Base-by-base conservation (phyloP, 176 grass and related monocot genomes). In the Aegilops umbellulata region DNA sequence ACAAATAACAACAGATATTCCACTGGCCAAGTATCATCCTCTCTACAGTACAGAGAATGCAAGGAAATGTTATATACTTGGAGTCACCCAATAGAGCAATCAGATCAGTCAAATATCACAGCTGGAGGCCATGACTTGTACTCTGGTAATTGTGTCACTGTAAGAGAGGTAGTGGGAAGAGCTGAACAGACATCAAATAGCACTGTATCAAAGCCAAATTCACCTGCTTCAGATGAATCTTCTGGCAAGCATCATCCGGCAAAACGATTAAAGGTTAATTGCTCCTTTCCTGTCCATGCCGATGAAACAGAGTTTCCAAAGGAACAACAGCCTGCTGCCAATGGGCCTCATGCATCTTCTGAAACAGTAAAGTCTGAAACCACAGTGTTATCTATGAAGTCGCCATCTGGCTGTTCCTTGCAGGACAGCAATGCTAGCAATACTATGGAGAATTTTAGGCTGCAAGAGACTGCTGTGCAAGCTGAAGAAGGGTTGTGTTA, bases 201-300 rank as follows among this genome's bases (percentile, higher is more conserved):
- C 16, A 87, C 65, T 57, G 84, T 89, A 60, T 87, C 80, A 60
- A 74, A 89, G 71, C 74, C 71, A 53, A 35, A 77, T 82, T 91
- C 74, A n/a, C 81, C 84, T 79, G 63, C 78, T 35, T 69, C 84
- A 85, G 39, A 81, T 75, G 82, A 74, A 74, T 71, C 63, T 31
- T 88, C 82, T 51, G 51, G 65, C 44, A 80, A 89, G 84, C 81
- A 83, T 72, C 36, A 34, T 82, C 31, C 74, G 23, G 64, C 53
- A 62, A 91, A 94, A 89, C 84, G 84, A 24, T 38, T 76, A 22
- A 91, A 87, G 60, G 22, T 64, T 82, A 73, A 87, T 78, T 49
- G 42, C 39, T 47, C 76, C 53, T 41, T 5, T 79, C n/a, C 71
- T 88, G 30, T 24, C 67, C 60, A 60, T 86, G 60, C 13, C 19